These are phyloP conservation scores for Pestalotiopsis sp. DNA, from an alignment of 2,329 filamentous ascomycete species.

Conservation along the genomic window DNA sequence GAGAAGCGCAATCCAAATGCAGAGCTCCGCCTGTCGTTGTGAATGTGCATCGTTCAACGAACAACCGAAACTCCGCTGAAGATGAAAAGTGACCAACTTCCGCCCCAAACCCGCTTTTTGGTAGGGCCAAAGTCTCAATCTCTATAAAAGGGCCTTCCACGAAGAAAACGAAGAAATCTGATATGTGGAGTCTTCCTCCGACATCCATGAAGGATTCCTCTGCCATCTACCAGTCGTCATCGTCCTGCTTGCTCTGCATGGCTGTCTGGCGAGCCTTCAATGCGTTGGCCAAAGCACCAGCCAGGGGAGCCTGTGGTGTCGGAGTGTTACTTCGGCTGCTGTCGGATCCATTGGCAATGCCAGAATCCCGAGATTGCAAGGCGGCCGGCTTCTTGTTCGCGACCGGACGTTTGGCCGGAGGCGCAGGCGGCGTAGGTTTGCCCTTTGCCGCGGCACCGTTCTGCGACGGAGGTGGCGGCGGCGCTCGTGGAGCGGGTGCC, in stretches of 20 bases:
- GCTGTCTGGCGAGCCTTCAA: conserved; percentile 75
- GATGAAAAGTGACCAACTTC: background rate
- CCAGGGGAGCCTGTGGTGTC: conserved; percentile 63
- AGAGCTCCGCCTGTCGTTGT: background rate
- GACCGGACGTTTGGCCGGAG: conserved; percentile 79
- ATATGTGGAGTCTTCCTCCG: background rate
- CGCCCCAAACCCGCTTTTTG: background rate
- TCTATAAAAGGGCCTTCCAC: conserved; percentile 18
- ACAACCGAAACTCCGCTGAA: background rate
- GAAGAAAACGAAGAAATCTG: background rate
- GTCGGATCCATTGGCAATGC: conserved; percentile 60
- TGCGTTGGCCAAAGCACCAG: conserved; percentile 78
- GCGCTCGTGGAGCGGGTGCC: conserved; percentile 62
- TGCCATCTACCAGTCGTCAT: conserved; percentile 66
- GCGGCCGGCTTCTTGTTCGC: conserved; percentile 72
- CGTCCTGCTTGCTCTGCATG: conserved; percentile 72
- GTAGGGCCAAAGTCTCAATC: background rate
- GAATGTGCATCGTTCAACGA: background rate
- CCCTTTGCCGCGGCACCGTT: conserved; percentile 50
- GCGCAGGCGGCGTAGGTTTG: conserved; percentile 76
- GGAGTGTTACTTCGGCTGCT: conserved; percentile 73
- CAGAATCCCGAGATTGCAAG: conserved; percentile 72
- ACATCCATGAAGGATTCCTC: background rate
- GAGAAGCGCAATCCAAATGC: background rate
- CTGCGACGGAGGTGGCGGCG: conserved; percentile 64